Evolutionary conservation across 306 rosid genomes (phyloP).

Genomic region (Pachyrhizus erosus): DNA sequence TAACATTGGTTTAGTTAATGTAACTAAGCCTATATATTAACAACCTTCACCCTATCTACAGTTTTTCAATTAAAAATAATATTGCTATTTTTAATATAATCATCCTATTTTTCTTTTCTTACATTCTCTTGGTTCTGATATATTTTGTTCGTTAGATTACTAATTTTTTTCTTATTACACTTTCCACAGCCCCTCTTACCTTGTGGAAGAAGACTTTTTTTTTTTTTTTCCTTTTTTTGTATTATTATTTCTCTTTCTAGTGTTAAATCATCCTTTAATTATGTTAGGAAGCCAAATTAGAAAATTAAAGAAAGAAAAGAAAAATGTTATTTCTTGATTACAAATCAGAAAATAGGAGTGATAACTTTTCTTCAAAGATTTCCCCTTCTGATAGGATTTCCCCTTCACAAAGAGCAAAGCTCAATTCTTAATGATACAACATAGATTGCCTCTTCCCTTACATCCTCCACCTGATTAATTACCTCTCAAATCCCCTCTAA

Average conservation of each 20-base stretch:
- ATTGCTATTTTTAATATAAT: background rate
- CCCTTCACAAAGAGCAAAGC: background rate
- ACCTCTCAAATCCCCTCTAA: background rate
- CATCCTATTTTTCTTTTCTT: constrained; percentile 2
- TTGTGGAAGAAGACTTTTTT: background rate
- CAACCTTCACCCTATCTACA: background rate
- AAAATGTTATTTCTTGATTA: background rate
- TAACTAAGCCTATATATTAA: background rate
- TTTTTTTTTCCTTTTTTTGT: background rate
- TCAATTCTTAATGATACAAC: background rate
- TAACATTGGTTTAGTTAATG: background rate
- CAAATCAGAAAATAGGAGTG: background rate
- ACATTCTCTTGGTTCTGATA: background rate
- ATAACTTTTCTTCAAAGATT: background rate
- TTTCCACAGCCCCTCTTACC: background rate
- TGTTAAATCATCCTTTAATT: constrained; percentile 2
- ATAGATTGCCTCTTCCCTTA: background rate
- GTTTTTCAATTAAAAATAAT: background rate
- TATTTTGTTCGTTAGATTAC: constrained; percentile 20
- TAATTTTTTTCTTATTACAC: background rate
- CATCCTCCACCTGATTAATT: background rate
- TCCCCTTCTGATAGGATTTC: background rate
- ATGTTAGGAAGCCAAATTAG: background rate
- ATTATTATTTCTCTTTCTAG: background rate
- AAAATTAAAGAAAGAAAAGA: background rate